These are phyloP conservation scores for Annulohypoxylon truncatum DNA, from an alignment of 2,329 filamentous ascomycete species.

Conservation along the genomic window DNA sequence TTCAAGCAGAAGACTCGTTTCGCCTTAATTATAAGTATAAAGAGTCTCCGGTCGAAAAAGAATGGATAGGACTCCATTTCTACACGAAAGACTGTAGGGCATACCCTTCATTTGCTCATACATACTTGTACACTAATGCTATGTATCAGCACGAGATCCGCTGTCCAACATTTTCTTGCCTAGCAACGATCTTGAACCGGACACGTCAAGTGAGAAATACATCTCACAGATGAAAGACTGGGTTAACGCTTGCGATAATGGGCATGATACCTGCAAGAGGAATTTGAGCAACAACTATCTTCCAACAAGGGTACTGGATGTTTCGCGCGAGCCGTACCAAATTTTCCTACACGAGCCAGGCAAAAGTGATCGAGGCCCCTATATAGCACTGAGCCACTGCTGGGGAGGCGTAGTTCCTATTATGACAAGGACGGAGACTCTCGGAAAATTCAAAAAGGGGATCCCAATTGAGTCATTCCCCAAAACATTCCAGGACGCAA, in stretches of 20 bases:
- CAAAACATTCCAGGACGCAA: conserved; percentile 37
- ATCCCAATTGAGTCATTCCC: conserved; percentile 34
- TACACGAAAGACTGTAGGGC: conserved; percentile 32
- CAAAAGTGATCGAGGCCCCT: conserved; percentile 21
- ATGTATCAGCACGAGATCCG: conserved; percentile 21
- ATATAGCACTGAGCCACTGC: conserved; percentile 36
- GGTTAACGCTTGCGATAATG: conserved; percentile 30
- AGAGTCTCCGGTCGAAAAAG: conserved; percentile 10
- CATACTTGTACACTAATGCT: conserved; percentile 6
- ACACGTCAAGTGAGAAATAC: conserved; percentile 29
- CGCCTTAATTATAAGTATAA: conserved; percentile 39
- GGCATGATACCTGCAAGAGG: conserved; percentile 30
- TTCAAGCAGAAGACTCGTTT: conserved; percentile 29
- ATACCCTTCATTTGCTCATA: not conserved
- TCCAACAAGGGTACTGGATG: conserved; percentile 38
- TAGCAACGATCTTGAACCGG: conserved; percentile 24
- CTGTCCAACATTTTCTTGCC: conserved; percentile 34
- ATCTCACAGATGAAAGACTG: conserved; percentile 35
- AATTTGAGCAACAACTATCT: conserved; percentile 16
- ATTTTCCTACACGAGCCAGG: conserved; percentile 33
- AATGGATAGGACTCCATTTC: conserved; percentile 38
- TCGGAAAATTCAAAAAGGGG: conserved; percentile 27
- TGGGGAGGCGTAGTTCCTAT: conserved; percentile 38
- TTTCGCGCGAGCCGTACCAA: conserved; percentile 24
- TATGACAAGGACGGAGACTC: conserved; percentile 20